phyloP scores from a whole-genome alignment of 306 rosid species.

The Medicago ruthenica region DNA sequence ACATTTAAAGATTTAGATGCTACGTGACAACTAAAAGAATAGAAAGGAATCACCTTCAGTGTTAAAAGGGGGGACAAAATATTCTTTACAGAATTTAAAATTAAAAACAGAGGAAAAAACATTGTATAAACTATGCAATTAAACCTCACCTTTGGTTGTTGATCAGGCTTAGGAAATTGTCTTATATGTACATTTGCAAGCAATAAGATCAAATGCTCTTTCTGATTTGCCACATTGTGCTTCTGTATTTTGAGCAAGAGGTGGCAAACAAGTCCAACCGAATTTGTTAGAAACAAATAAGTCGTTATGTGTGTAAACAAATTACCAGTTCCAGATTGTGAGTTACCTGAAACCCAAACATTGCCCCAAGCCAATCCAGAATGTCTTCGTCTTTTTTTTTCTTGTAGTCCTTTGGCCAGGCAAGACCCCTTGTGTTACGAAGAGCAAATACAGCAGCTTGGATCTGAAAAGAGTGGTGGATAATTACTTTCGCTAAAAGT shows the following conservation, averaged over 20 bases:
- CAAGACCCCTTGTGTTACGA: conserved; percentile 94
- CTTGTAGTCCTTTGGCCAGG: conserved; percentile 88
- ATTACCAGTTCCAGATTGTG: conserved; percentile 9
- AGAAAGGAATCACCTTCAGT: background rate
- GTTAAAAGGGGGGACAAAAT: background rate
- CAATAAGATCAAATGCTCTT: conserved; percentile 91
- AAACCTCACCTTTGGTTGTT: conserved; percentile 91
- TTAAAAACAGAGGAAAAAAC: background rate
- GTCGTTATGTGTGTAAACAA: conserved; percentile 29
- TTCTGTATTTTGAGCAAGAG: conserved; percentile 59
- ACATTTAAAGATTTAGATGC: conserved; percentile 16
- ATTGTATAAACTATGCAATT: background rate
- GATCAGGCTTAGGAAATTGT: conserved; percentile 95
- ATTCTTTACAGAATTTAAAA: conserved; percentile 16
- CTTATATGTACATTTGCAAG: conserved; percentile 98
- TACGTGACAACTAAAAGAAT: background rate
- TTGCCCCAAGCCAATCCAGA: conserved; percentile 93
- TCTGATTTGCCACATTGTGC: conserved; percentile 90
- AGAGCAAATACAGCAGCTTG: conserved; percentile 94
- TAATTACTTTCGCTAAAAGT: conserved; percentile 22
- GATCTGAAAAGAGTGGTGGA: conserved; percentile 58
- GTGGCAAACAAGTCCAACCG: conserved; percentile 33
- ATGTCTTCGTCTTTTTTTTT: conserved; percentile 89
- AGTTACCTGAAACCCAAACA: conserved; percentile 98
- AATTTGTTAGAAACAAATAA: conserved; percentile 7